Evolutionary conservation across 192 early-diverging fungal genomes (phyloP).

Genomic region (Chytriomyces hyalinus): DNA sequence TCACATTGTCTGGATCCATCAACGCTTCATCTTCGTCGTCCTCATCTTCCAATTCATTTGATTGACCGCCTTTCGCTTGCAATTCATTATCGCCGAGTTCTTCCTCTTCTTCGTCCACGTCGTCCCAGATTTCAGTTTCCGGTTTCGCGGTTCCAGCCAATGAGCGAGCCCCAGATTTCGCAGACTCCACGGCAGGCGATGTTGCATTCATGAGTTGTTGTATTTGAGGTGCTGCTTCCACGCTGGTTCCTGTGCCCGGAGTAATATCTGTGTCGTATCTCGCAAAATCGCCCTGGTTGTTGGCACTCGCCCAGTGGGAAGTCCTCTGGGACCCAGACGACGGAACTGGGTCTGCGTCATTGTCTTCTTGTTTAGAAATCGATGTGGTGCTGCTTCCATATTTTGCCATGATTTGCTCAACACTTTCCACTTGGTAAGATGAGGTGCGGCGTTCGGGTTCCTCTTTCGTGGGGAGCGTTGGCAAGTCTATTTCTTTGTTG

Average conservation of each 20-base stretch:
- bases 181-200: background rate
- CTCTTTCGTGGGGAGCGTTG: background rate
- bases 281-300: slow-evolving; percentile 12
- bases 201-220: background rate
- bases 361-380: background rate
- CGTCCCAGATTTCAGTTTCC: background rate
- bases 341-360: background rate
- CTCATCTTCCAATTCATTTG: slow-evolving; percentile 21
- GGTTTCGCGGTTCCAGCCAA: too few species aligned
- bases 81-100: background rate
- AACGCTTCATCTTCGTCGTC: slow-evolving; percentile 33
- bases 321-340: background rate
- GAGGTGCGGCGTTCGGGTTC: background rate
- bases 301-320: slow-evolving; percentile 28
- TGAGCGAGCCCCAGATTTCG: too few species aligned
- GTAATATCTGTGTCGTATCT: slow-evolving; percentile 19
- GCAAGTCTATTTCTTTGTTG: background rate
- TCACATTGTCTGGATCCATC: slow-evolving; percentile 37
- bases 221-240: background rate
- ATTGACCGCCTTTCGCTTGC: background rate
- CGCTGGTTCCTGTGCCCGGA: background rate
- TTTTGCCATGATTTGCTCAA: slow-evolving; percentile 33
- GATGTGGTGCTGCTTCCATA: background rate
- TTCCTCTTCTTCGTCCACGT: background rate
- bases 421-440: slow-evolving; percentile 25